These are phyloP conservation scores for sorghum (Sorghum bicolor) DNA, from an alignment of 176 grass and related monocot genomes.

Conservation along the genomic window Sorghum_bicolor_NCBIv3 NC_012878.2:50015501-50016000, in stretches of 20 bases:
- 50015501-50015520: constrained; percentile 49
- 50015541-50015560: constrained; percentile 15
- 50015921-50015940: no score
- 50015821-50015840: no score
- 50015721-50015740: constrained; percentile 27
- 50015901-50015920: no score
- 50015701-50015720: constrained; percentile 22
- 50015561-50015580: constrained; percentile 36
- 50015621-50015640: constrained; percentile 38
- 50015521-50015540: constrained; percentile 53
- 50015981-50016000: no score
- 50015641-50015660: constrained; percentile 14
- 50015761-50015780: background rate
- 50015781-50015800: background rate
- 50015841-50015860: no score
- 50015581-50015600: constrained; percentile 57
- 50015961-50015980: no score
- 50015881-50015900: no score
- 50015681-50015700: constrained; percentile 32
- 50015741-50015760: background rate
- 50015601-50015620: constrained; percentile 65
- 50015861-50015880: no score
- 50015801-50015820: no score
- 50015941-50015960: no score
- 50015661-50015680: background rate